These are phyloP conservation scores for Irpex rosettiformis DNA, from an alignment of 1,284 basidiomycete species.

Conservation along the genomic window DNA sequence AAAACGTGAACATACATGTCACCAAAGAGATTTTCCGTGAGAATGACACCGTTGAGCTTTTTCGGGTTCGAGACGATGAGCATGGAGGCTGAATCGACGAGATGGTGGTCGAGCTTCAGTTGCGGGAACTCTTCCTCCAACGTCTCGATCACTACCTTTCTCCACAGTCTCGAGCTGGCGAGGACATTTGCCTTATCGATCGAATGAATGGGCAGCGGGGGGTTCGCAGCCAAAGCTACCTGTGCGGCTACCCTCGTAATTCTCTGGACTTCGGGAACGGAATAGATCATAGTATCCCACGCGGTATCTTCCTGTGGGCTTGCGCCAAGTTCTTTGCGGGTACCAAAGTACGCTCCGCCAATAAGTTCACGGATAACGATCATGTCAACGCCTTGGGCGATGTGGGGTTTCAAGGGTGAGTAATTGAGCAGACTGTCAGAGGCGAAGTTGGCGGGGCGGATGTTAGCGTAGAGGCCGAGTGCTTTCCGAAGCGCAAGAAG, in stretches of 20 bases:
- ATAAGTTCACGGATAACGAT: slow-evolving; percentile 96
- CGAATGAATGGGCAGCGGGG: slow-evolving; percentile 88
- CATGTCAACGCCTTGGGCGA: slow-evolving; percentile 87
- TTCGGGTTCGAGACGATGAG: slow-evolving; percentile 88
- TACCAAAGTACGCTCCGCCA: slow-evolving; percentile 92
- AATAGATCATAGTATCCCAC: slow-evolving; percentile 93
- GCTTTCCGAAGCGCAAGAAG: slow-evolving; percentile 92
- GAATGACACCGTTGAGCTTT: slow-evolving; percentile 93
- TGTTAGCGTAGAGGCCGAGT: slow-evolving; percentile 97
- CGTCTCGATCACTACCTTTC: slow-evolving; percentile 86
- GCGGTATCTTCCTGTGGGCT: slow-evolving; percentile 63
- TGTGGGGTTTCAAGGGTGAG: slow-evolving; percentile 90
- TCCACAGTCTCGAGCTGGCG: slow-evolving; percentile 93
- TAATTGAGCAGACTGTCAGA: slow-evolving; percentile 86
- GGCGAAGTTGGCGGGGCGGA: slow-evolving; percentile 94
- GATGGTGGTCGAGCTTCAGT: slow-evolving; percentile 81
- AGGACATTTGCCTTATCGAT: slow-evolving; percentile 99
- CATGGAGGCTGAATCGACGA: slow-evolving; percentile 98
- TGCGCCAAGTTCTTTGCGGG: slow-evolving; percentile 83
- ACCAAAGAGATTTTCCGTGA: slow-evolving; percentile 95
- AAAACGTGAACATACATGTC: slow-evolving; percentile 72
- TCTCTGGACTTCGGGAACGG: slow-evolving; percentile 86
- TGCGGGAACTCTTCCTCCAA: slow-evolving; percentile 85
- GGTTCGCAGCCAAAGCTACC: slow-evolving; percentile 82
- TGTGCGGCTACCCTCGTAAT: slow-evolving; percentile 96